Conservation (phyloP, 2,329 filamentous ascomycete genomes). For the Diaporthe amygdali region DNA sequence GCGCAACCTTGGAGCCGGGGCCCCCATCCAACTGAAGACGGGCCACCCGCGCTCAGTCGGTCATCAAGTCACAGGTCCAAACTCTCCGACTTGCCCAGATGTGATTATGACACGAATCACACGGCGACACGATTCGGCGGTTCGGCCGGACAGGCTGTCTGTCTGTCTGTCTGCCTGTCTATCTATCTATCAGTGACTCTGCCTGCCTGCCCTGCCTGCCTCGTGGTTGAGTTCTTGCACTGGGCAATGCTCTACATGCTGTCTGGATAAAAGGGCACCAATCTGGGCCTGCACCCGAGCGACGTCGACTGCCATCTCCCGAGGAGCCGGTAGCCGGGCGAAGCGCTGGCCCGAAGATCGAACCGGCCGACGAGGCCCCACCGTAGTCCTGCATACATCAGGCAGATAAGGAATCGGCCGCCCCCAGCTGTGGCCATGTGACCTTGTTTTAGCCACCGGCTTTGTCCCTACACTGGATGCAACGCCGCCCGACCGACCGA, state of each 20-base stretch:
- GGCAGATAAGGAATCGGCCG: neutral
- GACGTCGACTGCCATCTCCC: neutral
- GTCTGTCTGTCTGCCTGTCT: neutral
- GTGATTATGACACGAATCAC: conserved; percentile 20
- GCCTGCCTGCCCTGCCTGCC: neutral
- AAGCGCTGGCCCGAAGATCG: conserved; percentile 10
- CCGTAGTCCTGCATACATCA: neutral
- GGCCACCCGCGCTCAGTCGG: neutral
- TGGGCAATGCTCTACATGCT: neutral
- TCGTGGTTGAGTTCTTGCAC: neutral
- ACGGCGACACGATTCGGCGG: conserved; percentile 11
- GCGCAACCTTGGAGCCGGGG: conserved; percentile 16
- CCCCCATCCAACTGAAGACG: conserved; percentile 2
- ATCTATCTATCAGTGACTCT: neutral
- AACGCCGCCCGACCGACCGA: neutral
- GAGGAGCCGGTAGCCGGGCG: neutral
- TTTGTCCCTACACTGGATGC: neutral
- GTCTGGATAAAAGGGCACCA: neutral
- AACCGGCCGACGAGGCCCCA: neutral
- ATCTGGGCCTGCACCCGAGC: neutral
- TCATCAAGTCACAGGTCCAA: neutral
- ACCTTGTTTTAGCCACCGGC: neutral
- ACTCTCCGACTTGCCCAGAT: neutral
- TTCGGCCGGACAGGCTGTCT: neutral
- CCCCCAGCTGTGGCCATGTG: neutral